Percentiles rank a stretch among this genome's conserved stretches.
phyloP scores from a whole-genome alignment of 2,329 filamentous ascomycete genomes.

The Rutstroemia sydowiana region DNA sequence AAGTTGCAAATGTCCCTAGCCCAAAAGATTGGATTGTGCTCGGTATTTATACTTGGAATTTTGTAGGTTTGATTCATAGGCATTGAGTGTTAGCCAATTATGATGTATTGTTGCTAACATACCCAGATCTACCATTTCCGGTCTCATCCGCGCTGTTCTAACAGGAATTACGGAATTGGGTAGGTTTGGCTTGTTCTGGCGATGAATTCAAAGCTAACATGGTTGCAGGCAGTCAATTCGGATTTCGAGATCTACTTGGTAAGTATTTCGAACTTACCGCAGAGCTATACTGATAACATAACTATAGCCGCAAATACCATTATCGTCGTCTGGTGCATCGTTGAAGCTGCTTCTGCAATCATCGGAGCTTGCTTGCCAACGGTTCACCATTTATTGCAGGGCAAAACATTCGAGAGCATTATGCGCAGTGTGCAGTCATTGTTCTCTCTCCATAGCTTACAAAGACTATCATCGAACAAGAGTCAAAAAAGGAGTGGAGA shows the following conservation, averaged over 20 bases:
- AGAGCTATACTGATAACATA: neutral
- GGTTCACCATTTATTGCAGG: neutral
- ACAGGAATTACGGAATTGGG: neutral
- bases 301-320: neutral
- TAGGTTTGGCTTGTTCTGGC: neutral
- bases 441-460: no score
- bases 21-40: neutral
- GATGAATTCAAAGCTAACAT: no score
- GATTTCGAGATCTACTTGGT: neutral
- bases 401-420: neutral
- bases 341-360: neutral
- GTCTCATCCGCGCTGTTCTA: neutral
- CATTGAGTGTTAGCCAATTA: no score
- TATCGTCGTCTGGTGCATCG: neutral
- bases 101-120: no score
- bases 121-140: neutral
- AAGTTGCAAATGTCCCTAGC: neutral
- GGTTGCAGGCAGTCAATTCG: neutral
- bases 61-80: neutral
- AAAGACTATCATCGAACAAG: no score
- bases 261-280: neutral
- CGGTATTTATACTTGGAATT: neutral
- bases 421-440: no score
- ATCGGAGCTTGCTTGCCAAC: neutral
- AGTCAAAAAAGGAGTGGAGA: no score